Evolutionary conservation across 1,284 basidiomycete species (phyloP).

Genomic region (Prillingera fragicola): DNA sequence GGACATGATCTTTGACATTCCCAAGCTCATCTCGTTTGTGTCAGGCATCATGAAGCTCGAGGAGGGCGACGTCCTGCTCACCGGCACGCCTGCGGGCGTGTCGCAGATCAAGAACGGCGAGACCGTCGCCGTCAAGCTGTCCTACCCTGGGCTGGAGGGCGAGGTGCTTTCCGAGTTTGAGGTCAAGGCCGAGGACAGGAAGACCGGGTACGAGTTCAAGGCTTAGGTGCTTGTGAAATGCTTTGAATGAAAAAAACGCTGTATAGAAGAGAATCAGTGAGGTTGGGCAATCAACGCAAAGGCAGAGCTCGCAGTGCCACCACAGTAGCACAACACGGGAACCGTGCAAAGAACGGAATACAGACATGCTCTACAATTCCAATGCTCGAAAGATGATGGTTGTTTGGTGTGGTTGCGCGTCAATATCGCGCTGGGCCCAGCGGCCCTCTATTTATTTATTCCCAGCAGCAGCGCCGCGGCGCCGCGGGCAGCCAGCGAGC

Average conservation of each 20-base stretch:
- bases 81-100: conserved; percentile 84
- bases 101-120: conserved; percentile 74
- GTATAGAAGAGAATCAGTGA: neutral
- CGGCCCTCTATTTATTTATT: too few relatives aligned
- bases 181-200: conserved; percentile 61
- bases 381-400: neutral
- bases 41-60: conserved; percentile 95
- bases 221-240: too few relatives aligned
- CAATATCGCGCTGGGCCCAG: too few relatives aligned
- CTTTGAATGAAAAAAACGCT: too few relatives aligned
- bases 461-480: too few relatives aligned
- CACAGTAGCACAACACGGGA: neutral
- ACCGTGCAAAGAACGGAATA: neutral
- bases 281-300: neutral
- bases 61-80: conserved; percentile 84
- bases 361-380: neutral
- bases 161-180: conserved; percentile 60
- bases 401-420: too few relatives aligned
- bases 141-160: conserved; percentile 53
- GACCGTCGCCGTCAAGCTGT: conserved; percentile 66
- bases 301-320: neutral
- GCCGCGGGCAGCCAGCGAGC: too few relatives aligned
- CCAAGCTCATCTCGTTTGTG: conserved; percentile 82
- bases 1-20: conserved; percentile 92
- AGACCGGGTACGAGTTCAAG: conserved; percentile 65